phyloP scores from a whole-genome alignment of 2,329 filamentous ascomycete genomes.

The Whalleya microplaca region DNA sequence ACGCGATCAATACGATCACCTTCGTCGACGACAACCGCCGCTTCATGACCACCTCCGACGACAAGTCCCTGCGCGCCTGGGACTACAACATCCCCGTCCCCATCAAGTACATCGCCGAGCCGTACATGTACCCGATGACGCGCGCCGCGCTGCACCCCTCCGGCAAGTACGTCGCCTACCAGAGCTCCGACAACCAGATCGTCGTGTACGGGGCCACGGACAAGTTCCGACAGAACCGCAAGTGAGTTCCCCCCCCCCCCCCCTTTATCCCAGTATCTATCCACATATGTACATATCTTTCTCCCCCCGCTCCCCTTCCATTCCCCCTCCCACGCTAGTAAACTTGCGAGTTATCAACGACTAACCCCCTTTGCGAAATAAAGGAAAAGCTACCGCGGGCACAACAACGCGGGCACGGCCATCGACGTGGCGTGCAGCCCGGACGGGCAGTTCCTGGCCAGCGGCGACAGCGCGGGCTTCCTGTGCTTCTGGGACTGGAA shows the following conservation, averaged over 20 bases:
- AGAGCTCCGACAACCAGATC: slow-evolving; percentile 94
- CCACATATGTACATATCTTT: background rate
- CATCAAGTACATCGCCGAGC: slow-evolving; percentile 97
- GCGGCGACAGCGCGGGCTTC: slow-evolving; percentile 85
- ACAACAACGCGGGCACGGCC: slow-evolving; percentile 93
- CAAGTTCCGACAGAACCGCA: slow-evolving; percentile 95
- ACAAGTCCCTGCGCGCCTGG: slow-evolving; percentile 95
- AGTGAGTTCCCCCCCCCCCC: slow-evolving; percentile 43
- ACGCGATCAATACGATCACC: slow-evolving; percentile 96
- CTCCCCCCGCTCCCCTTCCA: too few species aligned
- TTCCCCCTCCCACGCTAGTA: too few species aligned
- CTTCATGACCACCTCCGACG: slow-evolving; percentile 97
- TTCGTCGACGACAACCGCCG: slow-evolving; percentile 94
- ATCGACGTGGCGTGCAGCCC: slow-evolving; percentile 88
- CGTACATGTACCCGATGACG: slow-evolving; percentile 97
- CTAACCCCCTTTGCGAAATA: too few species aligned
- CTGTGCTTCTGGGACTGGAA: slow-evolving; percentile 99
- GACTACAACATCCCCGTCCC: slow-evolving; percentile 98
- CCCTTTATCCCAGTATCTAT: background rate
- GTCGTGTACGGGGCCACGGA: slow-evolving; percentile 93
- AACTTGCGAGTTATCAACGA: too few species aligned
- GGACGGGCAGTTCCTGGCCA: slow-evolving; percentile 88
- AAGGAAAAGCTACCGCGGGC: slow-evolving; percentile 84
- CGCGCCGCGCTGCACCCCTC: slow-evolving; percentile 82
- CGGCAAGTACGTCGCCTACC: slow-evolving; percentile 93